Evolutionary conservation across 768 basidiomycete species (phyloP).

Genomic region (Saitozyma sp.): DNA sequence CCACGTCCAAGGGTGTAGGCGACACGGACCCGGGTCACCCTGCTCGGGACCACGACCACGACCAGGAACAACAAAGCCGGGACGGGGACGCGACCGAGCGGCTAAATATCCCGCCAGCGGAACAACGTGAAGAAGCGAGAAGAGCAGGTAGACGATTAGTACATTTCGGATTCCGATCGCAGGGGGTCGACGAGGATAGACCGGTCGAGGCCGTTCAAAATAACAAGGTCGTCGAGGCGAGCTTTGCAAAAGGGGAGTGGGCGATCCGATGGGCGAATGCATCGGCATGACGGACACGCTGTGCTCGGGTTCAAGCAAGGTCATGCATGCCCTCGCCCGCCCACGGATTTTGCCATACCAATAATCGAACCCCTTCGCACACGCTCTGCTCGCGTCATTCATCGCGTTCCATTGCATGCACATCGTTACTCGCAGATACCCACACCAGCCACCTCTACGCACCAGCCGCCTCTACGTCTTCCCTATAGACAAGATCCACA

Average conservation of each 20-base stretch:
- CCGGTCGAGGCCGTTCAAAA: constrained; percentile 32
- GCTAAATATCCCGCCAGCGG: not conserved
- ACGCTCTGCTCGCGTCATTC: no score
- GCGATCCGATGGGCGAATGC: constrained; percentile 23
- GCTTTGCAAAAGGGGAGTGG: constrained; percentile 42
- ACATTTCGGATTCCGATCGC: constrained; percentile 26
- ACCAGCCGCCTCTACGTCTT: no score
- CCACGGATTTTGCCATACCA: no score
- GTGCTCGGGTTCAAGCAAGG: no score
- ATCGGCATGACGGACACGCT: no score
- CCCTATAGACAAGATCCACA: no score
- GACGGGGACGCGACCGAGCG: not conserved
- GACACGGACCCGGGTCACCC: not conserved
- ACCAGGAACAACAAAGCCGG: not conserved
- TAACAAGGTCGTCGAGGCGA: constrained; percentile 31
- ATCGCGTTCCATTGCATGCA: no score
- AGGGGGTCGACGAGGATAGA: constrained; percentile 25
- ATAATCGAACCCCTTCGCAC: no score
- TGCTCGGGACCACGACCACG: not conserved
- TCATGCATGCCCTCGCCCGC: no score
- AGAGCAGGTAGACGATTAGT: constrained; percentile 29
- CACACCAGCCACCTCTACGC: no score
- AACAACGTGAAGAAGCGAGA: constrained; percentile 28
- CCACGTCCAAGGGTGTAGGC: not conserved
- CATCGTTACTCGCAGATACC: no score